Percentiles rank a stretch among this genome's conserved stretches.
phyloP scores from a whole-genome alignment of 305 asterid genomes.

The Euphrasia arctica region DNA sequence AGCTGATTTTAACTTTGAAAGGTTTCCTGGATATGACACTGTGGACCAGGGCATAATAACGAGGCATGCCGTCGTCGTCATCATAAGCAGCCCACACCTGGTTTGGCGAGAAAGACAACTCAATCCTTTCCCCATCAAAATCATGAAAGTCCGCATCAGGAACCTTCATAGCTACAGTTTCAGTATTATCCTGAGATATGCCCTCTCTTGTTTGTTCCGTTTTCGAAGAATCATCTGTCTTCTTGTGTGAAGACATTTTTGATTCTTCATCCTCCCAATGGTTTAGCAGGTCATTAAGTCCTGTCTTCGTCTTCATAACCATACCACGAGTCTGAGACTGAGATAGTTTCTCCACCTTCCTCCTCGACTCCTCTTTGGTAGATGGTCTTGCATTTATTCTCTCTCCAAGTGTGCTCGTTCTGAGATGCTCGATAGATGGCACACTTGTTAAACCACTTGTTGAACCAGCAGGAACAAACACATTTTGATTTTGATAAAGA shows the following conservation, averaged over 20 bases:
- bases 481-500: no score
- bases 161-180: constrained; percentile 31
- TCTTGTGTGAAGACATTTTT: not conserved
- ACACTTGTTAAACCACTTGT: no score
- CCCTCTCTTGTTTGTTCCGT: constrained; percentile 16
- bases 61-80: constrained; percentile 3
- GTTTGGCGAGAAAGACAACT: constrained; percentile 21
- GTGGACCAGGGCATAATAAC: not conserved
- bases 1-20: constrained; percentile 38
- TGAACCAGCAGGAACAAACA: no score
- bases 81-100: constrained; percentile 5
- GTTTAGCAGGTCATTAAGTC: no score
- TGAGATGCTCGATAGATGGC: no score
- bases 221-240: constrained; percentile 22
- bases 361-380: no score
- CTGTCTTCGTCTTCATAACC: no score
- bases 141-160: constrained; percentile 38
- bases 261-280: no score
- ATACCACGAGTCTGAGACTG: no score
- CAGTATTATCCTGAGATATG: constrained; percentile 13
- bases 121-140: constrained; percentile 34
- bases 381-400: no score
- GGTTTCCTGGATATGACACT: constrained; percentile 17
- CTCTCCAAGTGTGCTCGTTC: no score
- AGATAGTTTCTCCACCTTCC: no score